Evolutionary conservation across 176 grass and related monocot genomes (phyloP).

Genomic region (Sorghum bicolor): Sorghum_bicolor_NCBIv3 NC_012879.2:10998001-10998500

Average conservation of each 20-base stretch:
- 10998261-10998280: conserved; percentile 98
- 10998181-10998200: conserved; percentile 43
- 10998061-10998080: conserved; percentile 80
- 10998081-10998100: conserved; percentile 96
- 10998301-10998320: conserved; percentile 20
- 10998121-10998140: conserved; percentile 24
- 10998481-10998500: background rate
- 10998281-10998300: conserved; percentile 96
- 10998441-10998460: background rate
- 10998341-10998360: background rate
- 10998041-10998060: conserved; percentile 79
- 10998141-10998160: background rate
- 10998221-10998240: conserved; percentile 89
- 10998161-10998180: background rate
- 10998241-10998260: conserved; percentile 98
- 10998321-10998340: background rate
- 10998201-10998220: conserved; percentile 96
- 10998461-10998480: background rate
- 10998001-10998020: conserved; percentile 50
- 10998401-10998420: background rate
- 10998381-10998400: background rate
- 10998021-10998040: conserved; percentile 74
- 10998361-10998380: background rate
- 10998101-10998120: conserved; percentile 55
- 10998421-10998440: background rate